Evolutionary conservation across 192 early-diverging fungal species (phyloP).

Genomic region (Dimargaris cristalligena): DNA sequence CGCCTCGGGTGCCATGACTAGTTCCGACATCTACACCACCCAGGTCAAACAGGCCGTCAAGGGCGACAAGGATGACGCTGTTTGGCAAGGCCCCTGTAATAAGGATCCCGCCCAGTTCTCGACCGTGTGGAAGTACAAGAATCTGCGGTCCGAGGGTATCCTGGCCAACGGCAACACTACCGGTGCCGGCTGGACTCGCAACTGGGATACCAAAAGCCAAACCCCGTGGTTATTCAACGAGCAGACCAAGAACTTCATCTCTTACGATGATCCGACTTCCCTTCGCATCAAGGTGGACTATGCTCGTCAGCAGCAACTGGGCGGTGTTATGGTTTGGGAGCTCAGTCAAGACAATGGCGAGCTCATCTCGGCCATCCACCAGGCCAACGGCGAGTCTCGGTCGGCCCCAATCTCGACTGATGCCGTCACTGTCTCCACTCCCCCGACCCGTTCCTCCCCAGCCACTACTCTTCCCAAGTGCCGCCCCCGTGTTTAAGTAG

Average conservation of each 20-base stretch:
- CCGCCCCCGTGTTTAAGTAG: no score
- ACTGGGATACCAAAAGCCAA: slow-evolving; percentile 38
- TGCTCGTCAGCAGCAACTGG: no score
- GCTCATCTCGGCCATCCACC: no score
- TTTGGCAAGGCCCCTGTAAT: slow-evolving; percentile 33
- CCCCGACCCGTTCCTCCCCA: no score
- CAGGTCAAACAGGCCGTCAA: slow-evolving; percentile 25
- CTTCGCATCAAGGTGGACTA: slow-evolving; percentile 38
- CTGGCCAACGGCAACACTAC: slow-evolving; percentile 30
- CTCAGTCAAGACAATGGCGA: no score
- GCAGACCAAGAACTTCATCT: slow-evolving; percentile 37
- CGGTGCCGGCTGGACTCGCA: slow-evolving; percentile 37
- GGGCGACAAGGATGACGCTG: slow-evolving; percentile 36
- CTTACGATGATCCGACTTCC: slow-evolving; percentile 49
- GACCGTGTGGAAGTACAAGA: slow-evolving; percentile 46
- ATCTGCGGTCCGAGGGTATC: slow-evolving; percentile 39
- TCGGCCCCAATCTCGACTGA: no score
- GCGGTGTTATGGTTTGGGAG: no score
- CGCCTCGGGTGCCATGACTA: slow-evolving; percentile 20
- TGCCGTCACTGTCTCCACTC: no score
- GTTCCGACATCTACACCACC: slow-evolving; percentile 21
- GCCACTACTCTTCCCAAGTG: no score
- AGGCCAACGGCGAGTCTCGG: no score
- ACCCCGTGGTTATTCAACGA: slow-evolving; percentile 62
- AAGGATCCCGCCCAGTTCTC: slow-evolving; percentile 27